Percentiles rank a stretch among this genome's conserved stretches.
These are phyloP conservation scores for Eutrema yunnanense DNA, from an alignment of 345 rosid genomes.

Conservation along the genomic window DNA sequence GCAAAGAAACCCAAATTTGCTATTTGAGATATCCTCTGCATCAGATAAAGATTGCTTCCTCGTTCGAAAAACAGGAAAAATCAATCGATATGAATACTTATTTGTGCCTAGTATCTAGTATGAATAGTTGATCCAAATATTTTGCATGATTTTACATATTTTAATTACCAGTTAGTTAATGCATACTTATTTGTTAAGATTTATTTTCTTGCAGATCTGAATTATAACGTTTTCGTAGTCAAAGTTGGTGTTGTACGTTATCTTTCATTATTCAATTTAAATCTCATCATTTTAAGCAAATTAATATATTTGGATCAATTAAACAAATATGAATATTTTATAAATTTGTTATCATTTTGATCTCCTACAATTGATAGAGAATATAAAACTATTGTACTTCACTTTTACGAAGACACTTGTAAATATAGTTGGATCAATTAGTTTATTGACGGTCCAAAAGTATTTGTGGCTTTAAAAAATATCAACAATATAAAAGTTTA, in stretches of 20 bases:
- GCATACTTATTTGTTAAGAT: neutral
- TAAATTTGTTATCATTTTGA: too few relatives aligned
- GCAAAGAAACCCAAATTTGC: slow-evolving; percentile 15
- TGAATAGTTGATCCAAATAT: too few relatives aligned
- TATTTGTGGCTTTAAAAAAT: too few relatives aligned
- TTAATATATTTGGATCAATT: too few relatives aligned
- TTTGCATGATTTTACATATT: neutral
- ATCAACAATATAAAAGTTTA: too few relatives aligned
- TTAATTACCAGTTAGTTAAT: neutral
- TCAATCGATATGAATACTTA: neutral
- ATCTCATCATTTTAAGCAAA: neutral
- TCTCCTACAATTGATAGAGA: neutral
- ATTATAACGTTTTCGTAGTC: neutral
- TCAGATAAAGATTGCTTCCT: slow-evolving; percentile 19
- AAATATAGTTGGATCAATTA: too few relatives aligned
- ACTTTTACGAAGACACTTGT: too few relatives aligned
- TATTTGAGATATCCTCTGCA: neutral
- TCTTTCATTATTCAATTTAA: neutral
- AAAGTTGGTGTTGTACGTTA: neutral
- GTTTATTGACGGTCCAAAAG: too few relatives aligned
- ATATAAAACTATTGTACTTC: too few relatives aligned
- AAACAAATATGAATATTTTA: neutral
- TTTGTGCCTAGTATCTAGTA: too few relatives aligned
- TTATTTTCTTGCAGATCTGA: neutral
- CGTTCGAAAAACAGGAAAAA: neutral